phyloP scores from a whole-genome alignment of 2,329 filamentous ascomycete genomes.

The Atkinsonella texensis region DNA sequence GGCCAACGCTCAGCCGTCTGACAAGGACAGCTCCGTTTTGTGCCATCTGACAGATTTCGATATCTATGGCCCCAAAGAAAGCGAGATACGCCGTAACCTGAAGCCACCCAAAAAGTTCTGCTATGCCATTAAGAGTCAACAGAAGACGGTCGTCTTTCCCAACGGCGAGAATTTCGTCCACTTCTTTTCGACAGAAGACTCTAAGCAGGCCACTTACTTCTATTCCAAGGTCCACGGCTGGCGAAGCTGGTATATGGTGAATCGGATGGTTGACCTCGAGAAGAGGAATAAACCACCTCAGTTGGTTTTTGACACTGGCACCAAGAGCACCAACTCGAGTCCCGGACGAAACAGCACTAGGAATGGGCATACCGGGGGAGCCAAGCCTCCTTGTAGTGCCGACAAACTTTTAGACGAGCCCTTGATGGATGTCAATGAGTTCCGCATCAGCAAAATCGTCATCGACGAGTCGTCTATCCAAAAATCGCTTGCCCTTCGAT shows the following conservation, averaged over 20 bases:
- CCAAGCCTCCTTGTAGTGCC: not conserved
- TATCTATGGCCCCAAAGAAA: conserved; percentile 65
- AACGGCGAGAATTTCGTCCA: conserved; percentile 80
- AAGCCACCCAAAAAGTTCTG: conserved; percentile 77
- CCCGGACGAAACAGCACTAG: conserved; percentile 5
- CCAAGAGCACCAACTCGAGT: not conserved
- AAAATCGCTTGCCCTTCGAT: not conserved
- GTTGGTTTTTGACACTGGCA: conserved; percentile 3
- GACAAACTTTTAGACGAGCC: conserved; percentile 2
- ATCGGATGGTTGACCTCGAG: conserved; percentile 47
- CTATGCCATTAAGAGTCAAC: conserved; percentile 83
- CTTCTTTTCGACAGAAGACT: conserved; percentile 76
- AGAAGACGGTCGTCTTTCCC: conserved; percentile 74
- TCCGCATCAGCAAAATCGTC: conserved; percentile 8
- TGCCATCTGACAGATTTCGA: conserved; percentile 90
- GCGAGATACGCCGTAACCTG: conserved; percentile 55
- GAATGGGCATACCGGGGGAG: not conserved
- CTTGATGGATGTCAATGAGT: conserved; percentile 10
- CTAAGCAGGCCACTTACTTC: conserved; percentile 53
- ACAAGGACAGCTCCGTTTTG: conserved; percentile 57
- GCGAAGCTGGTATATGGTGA: conserved; percentile 86
- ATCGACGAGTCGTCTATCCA: not conserved
- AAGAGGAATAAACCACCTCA: conserved; percentile 16
- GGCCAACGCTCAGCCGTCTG: conserved; percentile 38
- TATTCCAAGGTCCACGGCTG: conserved; percentile 62